Percentiles rank a stretch among this genome's conserved stretches.
Evolutionary conservation across 805 yeast genomes (phyloP).

Genomic region (Wickerhamomyces queroliae): DNA sequence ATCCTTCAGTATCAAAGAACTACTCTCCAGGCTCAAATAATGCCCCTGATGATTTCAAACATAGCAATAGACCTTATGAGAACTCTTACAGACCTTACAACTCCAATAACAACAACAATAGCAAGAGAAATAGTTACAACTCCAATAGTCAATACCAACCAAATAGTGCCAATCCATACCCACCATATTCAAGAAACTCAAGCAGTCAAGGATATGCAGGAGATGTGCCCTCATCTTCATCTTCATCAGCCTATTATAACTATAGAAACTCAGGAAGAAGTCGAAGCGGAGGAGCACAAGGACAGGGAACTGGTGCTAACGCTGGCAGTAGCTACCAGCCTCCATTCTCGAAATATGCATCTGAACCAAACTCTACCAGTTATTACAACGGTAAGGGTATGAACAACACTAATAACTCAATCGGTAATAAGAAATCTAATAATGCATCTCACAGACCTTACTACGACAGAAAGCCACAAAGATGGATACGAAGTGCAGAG

Average conservation of each 20-base stretch:
- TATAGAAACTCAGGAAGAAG: background rate
- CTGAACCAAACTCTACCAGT: no score
- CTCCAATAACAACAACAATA: no score
- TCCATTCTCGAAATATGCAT: no score
- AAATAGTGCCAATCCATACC: background rate
- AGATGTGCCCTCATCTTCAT: background rate
- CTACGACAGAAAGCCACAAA: background rate
- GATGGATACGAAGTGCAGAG: background rate
- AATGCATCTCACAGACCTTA: background rate
- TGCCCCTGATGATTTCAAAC: background rate
- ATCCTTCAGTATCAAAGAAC: background rate
- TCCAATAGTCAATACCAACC: no score
- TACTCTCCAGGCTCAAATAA: background rate
- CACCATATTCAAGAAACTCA: background rate
- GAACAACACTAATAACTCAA: background rate
- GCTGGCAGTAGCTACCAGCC: no score
- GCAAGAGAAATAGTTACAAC: background rate
- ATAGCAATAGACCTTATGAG: background rate
- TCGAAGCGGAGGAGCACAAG: background rate
- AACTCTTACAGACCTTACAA: conserved; percentile 1
- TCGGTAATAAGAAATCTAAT: background rate
- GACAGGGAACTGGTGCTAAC: no score
- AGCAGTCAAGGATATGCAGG: background rate
- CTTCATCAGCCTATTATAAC: background rate
- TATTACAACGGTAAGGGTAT: no score